Base-by-base conservation (phyloP, 345 rosid genomes). In the Pugionium dolabratum region DNA sequence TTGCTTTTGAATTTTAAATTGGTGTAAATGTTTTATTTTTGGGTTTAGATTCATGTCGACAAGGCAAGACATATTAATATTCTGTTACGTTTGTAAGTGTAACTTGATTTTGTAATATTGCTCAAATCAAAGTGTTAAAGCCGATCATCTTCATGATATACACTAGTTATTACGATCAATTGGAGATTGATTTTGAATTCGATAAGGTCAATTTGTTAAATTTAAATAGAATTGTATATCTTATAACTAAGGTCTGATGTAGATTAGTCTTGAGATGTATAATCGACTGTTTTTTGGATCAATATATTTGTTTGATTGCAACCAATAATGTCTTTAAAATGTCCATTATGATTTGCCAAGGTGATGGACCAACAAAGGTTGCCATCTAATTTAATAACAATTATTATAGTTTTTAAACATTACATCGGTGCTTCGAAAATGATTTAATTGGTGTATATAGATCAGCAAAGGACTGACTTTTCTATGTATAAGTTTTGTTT, bases 241-340 rank as follows among this genome's bases (percentile, higher is more conserved):
- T 36, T 26, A 63, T 31, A 62, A 62, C 63, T 26, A 54, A 54
- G 31, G 75, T 62, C 45, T 10, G 69, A 70, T 62, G 26, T n/a
- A 36, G 35, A 70, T 53, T 39, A 48, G 54, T 70, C 74, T 53
- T 53, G 41, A 35, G 49, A 45, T 31, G 4, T 56, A 37, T 62
- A 8, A 30, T 70, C 62, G 28, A 54, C 40, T 61, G 18, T 44
- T 18, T 45, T 18, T 57, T 41, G 47, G 48, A 64, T 40, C 28
- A 49, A 32, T 31, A 9, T 9, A 11, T 34, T 48, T 37, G 47
- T 56, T 55, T 56, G 46, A 30, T 49, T 49, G 44, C 34, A 56
- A 64, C 46, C 65, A 64, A 72, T 49, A 64, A 64, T 71, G 40
- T 28, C 45, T 63, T 71, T 71, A 64, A 71, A 64, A 40, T 71